Evolutionary conservation across 192 early-diverging fungal genomes (phyloP), one percentile per base, ranked within the genome.

Genomic region (Backusella circina): DNA sequence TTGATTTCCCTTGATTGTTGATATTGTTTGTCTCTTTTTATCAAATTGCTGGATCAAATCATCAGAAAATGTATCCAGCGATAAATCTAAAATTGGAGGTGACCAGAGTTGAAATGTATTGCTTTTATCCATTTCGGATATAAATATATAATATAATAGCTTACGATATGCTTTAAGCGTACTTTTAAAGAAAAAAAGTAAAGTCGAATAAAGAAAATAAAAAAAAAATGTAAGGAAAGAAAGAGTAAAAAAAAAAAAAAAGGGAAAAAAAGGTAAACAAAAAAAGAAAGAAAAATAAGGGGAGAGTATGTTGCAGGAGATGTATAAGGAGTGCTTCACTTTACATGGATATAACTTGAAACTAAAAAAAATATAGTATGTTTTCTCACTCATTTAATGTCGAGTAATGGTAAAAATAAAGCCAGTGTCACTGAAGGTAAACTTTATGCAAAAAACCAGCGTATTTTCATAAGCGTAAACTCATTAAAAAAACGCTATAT

Each of bases 61-160:
- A 41, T 41, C 7, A 16, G 69, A 70, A 30, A 70, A 70, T 18
- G 69, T 41, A 41, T 70, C 69, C 2, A 70, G 21, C 6, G 69
- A 70, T 47, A 70, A 18, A 30, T 70, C 69, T 47, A 70, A 41
- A 44, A 47, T 38, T 23, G 69, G 69, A 44, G 69, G 69, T 30
- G 69, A 41, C 69, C 69, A 70, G 28, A 70, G 41, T 41, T 47
- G 39, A 47, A 70, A 70, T 12, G 37, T 68, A 36, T 23, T 68
- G 54, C 54, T 61, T 10, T 61, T 61, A 28, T 28, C 23, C 54
- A 61, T 61, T 28, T 61, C 26, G 54, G 13, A 47, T 26, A 26
- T 13, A 61, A 61, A 61, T 61, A 61, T 28, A 28, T 61, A 12
- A 61, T 61, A 61, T 61, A 61, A 61, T 61, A 61, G 54, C 54